These are phyloP conservation scores for Tetrahymena borealis DNA, from an alignment of 73 alveolate genomes.

Conservation along the genomic window DNA sequence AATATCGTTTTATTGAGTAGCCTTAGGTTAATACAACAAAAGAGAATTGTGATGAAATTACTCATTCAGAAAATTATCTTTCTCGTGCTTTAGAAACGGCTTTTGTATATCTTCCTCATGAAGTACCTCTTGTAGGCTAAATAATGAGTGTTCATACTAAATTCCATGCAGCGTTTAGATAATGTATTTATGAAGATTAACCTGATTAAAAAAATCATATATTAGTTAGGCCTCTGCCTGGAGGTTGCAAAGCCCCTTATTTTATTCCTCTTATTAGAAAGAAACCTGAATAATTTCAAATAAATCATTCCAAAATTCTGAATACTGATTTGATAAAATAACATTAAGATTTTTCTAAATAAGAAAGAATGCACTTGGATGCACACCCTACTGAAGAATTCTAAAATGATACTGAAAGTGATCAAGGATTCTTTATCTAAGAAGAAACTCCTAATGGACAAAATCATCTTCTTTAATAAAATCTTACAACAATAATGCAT, in stretches of 20 bases:
- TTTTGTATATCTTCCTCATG: constrained; percentile 28
- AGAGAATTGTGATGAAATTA: not conserved
- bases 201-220: not conserved
- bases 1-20: constrained; percentile 11
- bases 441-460: not conserved
- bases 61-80: constrained; percentile 34
- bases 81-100: constrained; percentile 38
- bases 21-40: not conserved
- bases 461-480: not conserved
- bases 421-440: not conserved
- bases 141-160: constrained; percentile 30
- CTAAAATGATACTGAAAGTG: not conserved
- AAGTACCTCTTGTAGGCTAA: constrained; percentile 25
- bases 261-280: not conserved
- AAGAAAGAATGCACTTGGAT: not conserved
- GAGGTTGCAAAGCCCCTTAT: not conserved
- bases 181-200: not conserved
- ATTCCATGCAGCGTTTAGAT: constrained; percentile 7
- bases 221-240: not conserved
- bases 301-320: not conserved
- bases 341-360: not conserved
- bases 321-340: not conserved
- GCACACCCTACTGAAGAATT: not conserved
- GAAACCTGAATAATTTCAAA: not conserved
- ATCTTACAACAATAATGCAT: not conserved